These are phyloP conservation scores for Pichia occidentalis DNA, from an alignment of 805 yeast genomes.

Conservation along the genomic window DNA sequence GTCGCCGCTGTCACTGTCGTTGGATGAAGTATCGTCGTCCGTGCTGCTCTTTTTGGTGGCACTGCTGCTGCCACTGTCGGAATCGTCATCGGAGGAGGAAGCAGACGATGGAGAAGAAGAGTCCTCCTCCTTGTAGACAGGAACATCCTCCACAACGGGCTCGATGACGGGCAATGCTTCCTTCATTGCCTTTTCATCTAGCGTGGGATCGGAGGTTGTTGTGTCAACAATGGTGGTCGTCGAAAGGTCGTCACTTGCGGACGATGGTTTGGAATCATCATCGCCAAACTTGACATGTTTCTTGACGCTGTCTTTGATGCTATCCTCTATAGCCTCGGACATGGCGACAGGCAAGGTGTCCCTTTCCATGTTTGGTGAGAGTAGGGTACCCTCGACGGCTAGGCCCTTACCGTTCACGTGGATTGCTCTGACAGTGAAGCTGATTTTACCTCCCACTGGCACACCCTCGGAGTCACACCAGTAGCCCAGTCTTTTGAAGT, in stretches of 20 bases:
- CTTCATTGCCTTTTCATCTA: constrained; percentile 5
- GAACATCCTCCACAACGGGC: constrained; percentile 21
- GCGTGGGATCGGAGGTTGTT: background rate
- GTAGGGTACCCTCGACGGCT: constrained; percentile 81
- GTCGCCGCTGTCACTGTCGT: constrained; percentile 1
- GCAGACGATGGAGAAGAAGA: too few relatives aligned
- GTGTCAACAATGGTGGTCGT: too few relatives aligned
- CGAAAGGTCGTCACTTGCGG: too few relatives aligned
- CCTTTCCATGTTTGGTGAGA: constrained; percentile 49
- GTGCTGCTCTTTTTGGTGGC: constrained; percentile 1
- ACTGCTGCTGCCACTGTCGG: constrained; percentile 3
- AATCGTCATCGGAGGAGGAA: constrained; percentile 20
- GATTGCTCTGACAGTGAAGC: constrained; percentile 66
- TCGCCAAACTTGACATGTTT: constrained; percentile 38
- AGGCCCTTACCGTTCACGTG: constrained; percentile 76
- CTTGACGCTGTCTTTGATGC: constrained; percentile 6
- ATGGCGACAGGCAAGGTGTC: constrained; percentile 47
- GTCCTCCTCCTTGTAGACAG: constrained; percentile 16
- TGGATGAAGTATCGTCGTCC: too few relatives aligned
- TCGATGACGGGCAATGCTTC: constrained; percentile 7
- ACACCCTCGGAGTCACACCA: constrained; percentile 78
- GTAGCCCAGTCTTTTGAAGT: constrained; percentile 56
- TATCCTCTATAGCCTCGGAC: constrained; percentile 19
- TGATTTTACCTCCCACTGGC: constrained; percentile 75
- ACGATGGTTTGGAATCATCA: constrained; percentile 12